Evolutionary conservation across 2,329 filamentous ascomycete genomes (phyloP).

Genomic region (Cladosporium sp.): DNA sequence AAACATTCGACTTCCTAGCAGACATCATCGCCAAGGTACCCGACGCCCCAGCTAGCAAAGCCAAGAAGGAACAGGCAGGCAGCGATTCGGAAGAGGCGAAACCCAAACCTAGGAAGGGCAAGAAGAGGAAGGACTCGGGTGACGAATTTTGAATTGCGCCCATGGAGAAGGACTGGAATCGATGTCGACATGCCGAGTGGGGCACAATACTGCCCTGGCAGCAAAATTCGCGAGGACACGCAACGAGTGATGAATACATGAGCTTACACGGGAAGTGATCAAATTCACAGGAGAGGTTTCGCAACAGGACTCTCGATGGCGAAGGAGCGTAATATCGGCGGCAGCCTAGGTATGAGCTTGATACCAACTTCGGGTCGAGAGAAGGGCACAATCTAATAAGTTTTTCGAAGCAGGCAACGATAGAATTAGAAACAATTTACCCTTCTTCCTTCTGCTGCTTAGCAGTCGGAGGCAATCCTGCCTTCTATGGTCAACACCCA

Average conservation of each 20-base stretch:
- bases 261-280: background rate
- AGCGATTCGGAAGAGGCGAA: constrained; percentile 18
- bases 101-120: constrained; percentile 20
- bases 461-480: no score
- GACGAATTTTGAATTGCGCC: constrained; percentile 4
- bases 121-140: constrained; percentile 19
- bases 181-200: background rate
- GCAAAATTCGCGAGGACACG: background rate
- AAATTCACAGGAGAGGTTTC: background rate
- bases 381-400: background rate
- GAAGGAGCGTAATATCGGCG: background rate
- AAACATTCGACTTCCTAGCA: constrained; percentile 88
- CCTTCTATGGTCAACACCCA: no score
- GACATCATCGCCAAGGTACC: constrained; percentile 87
- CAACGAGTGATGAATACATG: constrained; percentile 5
- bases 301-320: background rate
- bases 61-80: constrained; percentile 26
- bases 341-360: background rate
- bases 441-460: background rate
- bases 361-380: background rate
- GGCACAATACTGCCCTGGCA: background rate
- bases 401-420: background rate
- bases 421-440: background rate
- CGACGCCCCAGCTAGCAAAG: constrained; percentile 53
- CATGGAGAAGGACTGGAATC: background rate